These are phyloP conservation scores for Leccinellum albellum DNA, from an alignment of 768 basidiomycete species.

Conservation along the genomic window DNA sequence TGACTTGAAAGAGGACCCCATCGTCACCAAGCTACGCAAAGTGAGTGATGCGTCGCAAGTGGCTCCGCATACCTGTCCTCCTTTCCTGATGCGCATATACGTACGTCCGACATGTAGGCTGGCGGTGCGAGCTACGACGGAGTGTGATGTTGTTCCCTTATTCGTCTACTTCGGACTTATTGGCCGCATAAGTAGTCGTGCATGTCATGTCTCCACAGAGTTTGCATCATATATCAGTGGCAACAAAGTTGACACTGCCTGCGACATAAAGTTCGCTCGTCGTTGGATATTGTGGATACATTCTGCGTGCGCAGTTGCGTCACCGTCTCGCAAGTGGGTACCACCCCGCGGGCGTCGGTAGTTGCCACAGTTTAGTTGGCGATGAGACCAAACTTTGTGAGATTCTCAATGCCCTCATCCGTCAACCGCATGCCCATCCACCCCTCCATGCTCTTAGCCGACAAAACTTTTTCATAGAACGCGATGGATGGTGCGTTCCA, in stretches of 20 bases:
- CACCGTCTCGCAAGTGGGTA: constrained; percentile 1
- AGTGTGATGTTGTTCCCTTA: constrained; percentile 41
- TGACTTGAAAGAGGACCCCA: constrained; percentile 85
- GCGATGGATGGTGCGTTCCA: constrained; percentile 93
- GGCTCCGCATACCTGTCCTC: neutral
- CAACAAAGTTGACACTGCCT: constrained; percentile 22
- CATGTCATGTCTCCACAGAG: constrained; percentile 10
- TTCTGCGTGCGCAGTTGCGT: neutral
- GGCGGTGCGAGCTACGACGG: constrained; percentile 90
- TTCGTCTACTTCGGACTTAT: constrained; percentile 8
- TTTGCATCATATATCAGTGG: constrained; percentile 22
- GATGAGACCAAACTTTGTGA: constrained; percentile 44
- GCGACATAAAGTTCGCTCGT: constrained; percentile 1
- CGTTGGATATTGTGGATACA: constrained; percentile 2
- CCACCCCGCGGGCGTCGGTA: neutral
- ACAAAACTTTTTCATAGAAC: constrained; percentile 83
- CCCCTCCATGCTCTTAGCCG: constrained; percentile 74
- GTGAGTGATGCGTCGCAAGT: constrained; percentile 40
- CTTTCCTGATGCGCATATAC: constrained; percentile 11
- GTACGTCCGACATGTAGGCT: constrained; percentile 45
- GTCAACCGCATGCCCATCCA: constrained; percentile 89
- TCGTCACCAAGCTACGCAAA: constrained; percentile 77
- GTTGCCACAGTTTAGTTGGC: constrained; percentile 14
- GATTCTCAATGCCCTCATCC: constrained; percentile 58
- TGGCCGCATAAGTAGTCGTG: constrained; percentile 8